These are phyloP conservation scores for Brasenia schreberi DNA, from an alignment of 164 flowering plant species.

Conservation along the genomic window DNA sequence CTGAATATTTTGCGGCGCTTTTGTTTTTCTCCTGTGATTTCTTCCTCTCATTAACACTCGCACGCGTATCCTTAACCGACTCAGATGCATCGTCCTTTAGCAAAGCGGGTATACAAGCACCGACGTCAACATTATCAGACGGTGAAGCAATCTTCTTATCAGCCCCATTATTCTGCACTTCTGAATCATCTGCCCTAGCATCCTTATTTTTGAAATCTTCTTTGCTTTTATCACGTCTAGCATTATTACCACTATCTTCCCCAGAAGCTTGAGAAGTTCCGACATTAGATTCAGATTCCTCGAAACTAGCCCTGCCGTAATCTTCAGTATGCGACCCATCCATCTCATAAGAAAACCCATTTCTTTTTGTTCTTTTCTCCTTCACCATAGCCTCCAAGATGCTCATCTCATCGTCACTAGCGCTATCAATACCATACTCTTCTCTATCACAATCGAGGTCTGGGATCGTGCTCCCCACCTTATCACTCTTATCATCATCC, in stretches of 20 bases:
- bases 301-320: too few species aligned
- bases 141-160: conserved; percentile 2
- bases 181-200: conserved; percentile 8
- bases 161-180: conserved; percentile 3
- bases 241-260: not conserved
- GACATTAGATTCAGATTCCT: not conserved
- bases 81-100: conserved; percentile 14
- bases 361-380: conserved; percentile 35
- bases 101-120: conserved; percentile 5
- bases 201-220: not conserved
- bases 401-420: conserved; percentile 40
- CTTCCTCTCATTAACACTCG: conserved; percentile 6
- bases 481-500: conserved; percentile 5
- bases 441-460: not conserved
- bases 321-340: conserved; percentile 8
- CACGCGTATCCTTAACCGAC: conserved; percentile 13
- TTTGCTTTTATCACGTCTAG: not conserved
- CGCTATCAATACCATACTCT: not conserved
- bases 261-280: not conserved
- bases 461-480: not conserved
- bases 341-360: conserved; percentile 8
- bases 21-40: conserved; percentile 4
- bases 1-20: conserved; percentile 17
- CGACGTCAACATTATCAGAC: conserved; percentile 8
- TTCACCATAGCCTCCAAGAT: conserved; percentile 64